Conservation (phyloP, 352 stramenopile genomes). For the Blastocystis sp. region DNA sequence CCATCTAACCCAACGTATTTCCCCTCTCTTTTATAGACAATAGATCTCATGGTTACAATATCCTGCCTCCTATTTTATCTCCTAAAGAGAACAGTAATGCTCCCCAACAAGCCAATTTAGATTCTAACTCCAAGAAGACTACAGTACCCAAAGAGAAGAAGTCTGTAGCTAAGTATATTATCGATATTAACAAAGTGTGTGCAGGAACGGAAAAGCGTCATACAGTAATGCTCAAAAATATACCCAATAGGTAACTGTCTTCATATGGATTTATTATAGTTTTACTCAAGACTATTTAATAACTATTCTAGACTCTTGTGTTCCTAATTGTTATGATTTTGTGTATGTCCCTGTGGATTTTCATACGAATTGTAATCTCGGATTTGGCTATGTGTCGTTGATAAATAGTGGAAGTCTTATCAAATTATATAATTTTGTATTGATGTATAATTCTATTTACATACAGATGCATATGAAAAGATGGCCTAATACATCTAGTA, state of each 20-base stretch:
- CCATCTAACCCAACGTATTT: no score
- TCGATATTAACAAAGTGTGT: background rate
- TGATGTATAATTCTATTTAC: background rate
- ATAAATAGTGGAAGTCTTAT: background rate
- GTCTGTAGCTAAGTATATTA: conserved; percentile 3
- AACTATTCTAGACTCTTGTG: background rate
- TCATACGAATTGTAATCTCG: background rate
- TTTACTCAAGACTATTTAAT: conserved; percentile 3
- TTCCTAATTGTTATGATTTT: background rate
- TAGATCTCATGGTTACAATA: no score
- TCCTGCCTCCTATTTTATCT: no score
- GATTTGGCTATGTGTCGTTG: conserved; percentile 25
- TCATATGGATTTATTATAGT: background rate
- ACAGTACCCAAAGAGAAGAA: background rate
- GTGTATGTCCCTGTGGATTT: conserved; percentile 26
- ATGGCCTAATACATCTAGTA: conserved; percentile 34
- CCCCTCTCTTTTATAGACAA: no score
- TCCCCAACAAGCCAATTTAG: background rate
- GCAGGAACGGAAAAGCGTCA: conserved; percentile 4
- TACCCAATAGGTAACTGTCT: conserved; percentile 35
- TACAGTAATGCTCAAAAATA: conserved; percentile 52
- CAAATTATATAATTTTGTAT: background rate
- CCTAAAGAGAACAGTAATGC: no score
- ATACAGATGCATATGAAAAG: background rate
- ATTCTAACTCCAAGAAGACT: no score